Conservation (phyloP, 2,329 filamentous ascomycete species). For the Sordariomycetes sp. region DNA sequence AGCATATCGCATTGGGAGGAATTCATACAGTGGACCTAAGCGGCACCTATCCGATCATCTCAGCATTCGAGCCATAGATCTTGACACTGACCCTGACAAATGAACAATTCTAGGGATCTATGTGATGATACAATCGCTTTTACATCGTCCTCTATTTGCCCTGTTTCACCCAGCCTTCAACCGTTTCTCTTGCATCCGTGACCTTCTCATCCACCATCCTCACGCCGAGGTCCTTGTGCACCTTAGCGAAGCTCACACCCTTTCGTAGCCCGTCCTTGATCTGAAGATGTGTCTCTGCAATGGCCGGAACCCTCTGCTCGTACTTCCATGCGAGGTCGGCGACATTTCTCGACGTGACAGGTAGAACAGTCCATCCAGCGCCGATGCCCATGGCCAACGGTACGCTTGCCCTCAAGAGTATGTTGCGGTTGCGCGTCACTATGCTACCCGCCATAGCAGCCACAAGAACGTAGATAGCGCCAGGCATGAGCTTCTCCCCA, state of each 20-base stretch:
- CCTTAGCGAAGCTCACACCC: conserved; percentile 64
- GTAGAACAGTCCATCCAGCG: conserved; percentile 76
- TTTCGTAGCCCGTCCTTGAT: conserved; percentile 60
- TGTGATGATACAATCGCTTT: conserved; percentile 25
- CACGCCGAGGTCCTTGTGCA: conserved; percentile 62
- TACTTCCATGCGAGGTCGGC: conserved; percentile 83
- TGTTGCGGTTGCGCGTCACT: conserved; percentile 75
- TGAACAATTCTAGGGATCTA: conserved; percentile 21
- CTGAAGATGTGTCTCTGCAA: conserved; percentile 73
- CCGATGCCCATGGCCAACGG: conserved; percentile 74
- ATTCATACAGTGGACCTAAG: neutral
- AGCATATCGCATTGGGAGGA: neutral
- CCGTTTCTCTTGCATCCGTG: conserved; percentile 59
- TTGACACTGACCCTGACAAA: conserved; percentile 14
- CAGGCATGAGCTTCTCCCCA: conserved; percentile 83
- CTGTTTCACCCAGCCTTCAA: conserved; percentile 89
- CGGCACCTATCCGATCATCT: no score
- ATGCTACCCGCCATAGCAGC: conserved; percentile 94
- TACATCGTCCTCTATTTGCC: conserved; percentile 50
- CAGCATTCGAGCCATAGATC: no score
- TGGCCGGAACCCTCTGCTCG: conserved; percentile 76
- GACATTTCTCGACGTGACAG: conserved; percentile 84
- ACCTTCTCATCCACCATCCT: conserved; percentile 76
- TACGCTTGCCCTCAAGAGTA: conserved; percentile 67
- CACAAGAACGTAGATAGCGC: conserved; percentile 84